Base-by-base conservation (phyloP, 441 rosid species). In the Sinapis alba region DNA sequence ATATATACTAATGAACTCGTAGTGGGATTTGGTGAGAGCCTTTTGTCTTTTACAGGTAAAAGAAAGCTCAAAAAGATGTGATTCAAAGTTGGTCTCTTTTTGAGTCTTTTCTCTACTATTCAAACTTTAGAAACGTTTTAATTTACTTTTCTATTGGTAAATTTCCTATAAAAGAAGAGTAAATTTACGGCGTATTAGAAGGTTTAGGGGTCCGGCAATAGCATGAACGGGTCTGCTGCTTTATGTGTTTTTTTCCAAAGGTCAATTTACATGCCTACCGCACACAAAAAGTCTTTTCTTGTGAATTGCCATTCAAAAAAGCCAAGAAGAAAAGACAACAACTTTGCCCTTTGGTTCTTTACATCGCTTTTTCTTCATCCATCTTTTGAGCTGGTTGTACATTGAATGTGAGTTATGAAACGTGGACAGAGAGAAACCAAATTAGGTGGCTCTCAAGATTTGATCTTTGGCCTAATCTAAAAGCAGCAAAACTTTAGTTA, bases 111-210 rank as follows among this genome's bases (percentile, higher is more conserved):
- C 9, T 53, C 16, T 41, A 41, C 47, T 41, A 41, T 41, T 41
- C 47, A 41, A 41, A 45, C 6, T 45, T 45, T 45, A 6, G 62
- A 75, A 76, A 63, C 65, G 53, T 76, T 62, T 54, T 27, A 20
- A 15, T 69, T 76, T 50, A 54, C 38, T 54, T 69, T 62, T 28
- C 32, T 27, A 54, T 62, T 36, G 64, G 58, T 61, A 50, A 50
- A 18, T 50, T 50, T 50, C 56, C 56, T 50, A 7, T 50, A 50
- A 50, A 45, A 7, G 7, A 18, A 0, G 56, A 50, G 56, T 50
- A 50, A 50, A 30, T 21, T 47, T 6, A 27, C 34, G 73, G 62
- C 61, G 62, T 50, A 67, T 45, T 58, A 43, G 13, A n/a, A 50
- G 50, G 50, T 5, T 38, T 41, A 41, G 50, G 50, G 15, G 50